Base-by-base conservation (phyloP, 345 rosid genomes). In the Gossypium stocksii region DNA sequence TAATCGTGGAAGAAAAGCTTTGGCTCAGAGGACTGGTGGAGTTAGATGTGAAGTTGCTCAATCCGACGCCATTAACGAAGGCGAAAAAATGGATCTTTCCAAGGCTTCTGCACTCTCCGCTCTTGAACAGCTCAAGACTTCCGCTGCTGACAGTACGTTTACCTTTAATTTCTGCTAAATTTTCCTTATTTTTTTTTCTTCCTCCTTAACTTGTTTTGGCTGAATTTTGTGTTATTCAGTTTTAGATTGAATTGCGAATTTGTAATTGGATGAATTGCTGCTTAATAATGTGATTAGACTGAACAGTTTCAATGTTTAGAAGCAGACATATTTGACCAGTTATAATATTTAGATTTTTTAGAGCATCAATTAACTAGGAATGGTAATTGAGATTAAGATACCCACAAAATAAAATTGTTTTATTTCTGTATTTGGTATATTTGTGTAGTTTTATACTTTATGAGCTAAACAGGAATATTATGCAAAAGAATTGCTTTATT, bases 81-180 rank as follows among this genome's bases (percentile, higher is more conserved):
- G 62, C 8, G 71, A 72, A 17, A 53, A 14, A 11, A 19, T 66
- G 27, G 78, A 69, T 70, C 34, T 76, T 2, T 53, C 84, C 17
- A 82, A 83, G 56, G 84, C 81, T 19, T 79, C 90, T 77, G 78
- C 78, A 73, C 45, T 78, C 79, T 85, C 90, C 7, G 94, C 92
- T 62, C 92, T 90, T 6, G 89, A 88, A 71, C 94, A 80, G 69
- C 92, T 90, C 79, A 90, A 88, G 81, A 79, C 86, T 56, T 83
- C 90, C 74, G 94, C 92, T 34, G 80, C 86, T 71, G 92, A 88
- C 72, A 75, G 92, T 90, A 78, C 54, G 87, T 74, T 56, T 60
- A 20, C 14, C 2, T 59, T 48, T 52, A 7, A 19, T 48, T 66
- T 46, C 22, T 71, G 51, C 23, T 59, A 48, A 67, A 67, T 6